A percentile compares a stretch with the other conserved stretches of the same genome.
Evolutionary conservation across 2,329 filamentous ascomycete species (phyloP).

Genomic region (Sclerotinia spermophila): DNA sequence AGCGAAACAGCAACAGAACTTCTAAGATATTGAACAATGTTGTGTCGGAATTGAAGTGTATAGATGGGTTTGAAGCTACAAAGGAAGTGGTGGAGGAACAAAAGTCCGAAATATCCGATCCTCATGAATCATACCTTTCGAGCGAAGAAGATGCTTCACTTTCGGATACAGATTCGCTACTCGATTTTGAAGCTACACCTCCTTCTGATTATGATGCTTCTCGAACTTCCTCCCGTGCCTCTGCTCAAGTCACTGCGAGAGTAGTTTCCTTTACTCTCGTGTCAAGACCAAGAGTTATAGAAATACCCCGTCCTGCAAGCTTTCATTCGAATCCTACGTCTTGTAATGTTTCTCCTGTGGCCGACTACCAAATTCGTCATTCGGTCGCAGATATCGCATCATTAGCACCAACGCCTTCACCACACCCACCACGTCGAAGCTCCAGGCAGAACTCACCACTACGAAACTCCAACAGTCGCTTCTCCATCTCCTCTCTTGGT

Average conservation of each 20-base stretch:
- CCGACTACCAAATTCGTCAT: conserved; percentile 13
- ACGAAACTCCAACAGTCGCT: conserved; percentile 8
- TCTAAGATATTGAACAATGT: conserved; percentile 31
- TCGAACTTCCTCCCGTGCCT: conserved; percentile 29
- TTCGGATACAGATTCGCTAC: conserved; percentile 53
- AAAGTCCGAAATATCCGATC: conserved; percentile 31
- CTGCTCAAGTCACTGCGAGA: conserved; percentile 54
- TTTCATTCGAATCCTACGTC: conserved; percentile 11
- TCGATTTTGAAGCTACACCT: conserved; percentile 40
- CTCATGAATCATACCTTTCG: conserved; percentile 60
- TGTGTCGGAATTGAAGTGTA: conserved; percentile 31
- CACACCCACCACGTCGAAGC: conserved; percentile 7
- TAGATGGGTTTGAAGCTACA: conserved; percentile 27
- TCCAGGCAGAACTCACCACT: conserved; percentile 5
- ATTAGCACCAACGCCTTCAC: background rate
- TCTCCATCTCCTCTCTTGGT: conserved; percentile 25
- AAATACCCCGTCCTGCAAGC: conserved; percentile 34
- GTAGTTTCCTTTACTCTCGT: conserved; percentile 57
- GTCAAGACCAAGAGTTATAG: conserved; percentile 53
- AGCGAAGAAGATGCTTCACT: conserved; percentile 64
- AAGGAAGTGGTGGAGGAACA: conserved; percentile 24
- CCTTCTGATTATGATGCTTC: conserved; percentile 38
- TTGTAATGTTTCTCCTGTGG: conserved; percentile 1
- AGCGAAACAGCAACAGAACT: conserved; percentile 29
- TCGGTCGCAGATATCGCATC: conserved; percentile 11